Evolutionary conservation across 225 moss, liverwort and hornwort genomes (phyloP), one percentile per base, ranked within the genome.

Genomic region (Anthoceros angustus): DNA sequence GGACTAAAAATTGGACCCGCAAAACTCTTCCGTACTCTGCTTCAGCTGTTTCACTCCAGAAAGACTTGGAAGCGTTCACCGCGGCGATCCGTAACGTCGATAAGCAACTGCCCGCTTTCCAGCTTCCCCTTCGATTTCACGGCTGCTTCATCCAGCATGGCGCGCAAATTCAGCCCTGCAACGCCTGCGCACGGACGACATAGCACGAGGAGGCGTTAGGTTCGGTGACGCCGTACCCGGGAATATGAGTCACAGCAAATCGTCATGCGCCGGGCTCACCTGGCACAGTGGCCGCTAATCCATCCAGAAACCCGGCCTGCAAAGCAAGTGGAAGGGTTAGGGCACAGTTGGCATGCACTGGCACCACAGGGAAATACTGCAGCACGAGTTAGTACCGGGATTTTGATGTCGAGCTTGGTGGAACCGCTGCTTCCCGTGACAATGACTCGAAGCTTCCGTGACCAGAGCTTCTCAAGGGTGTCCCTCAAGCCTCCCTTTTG

Each of bases 221-320:
- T 32, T 42, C 26, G 5, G 41, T 41, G 41, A 3, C 5, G 5
- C 42, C 14, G 40, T 12, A 39, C 0, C 40, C 25, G 15, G 40
- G 8, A 8, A 39, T 41, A n/a, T n/a, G n/a, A n/a, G n/a, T n/a
- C n/a, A n/a, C n/a, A n/a, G 25, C 20, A 5, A 12, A 8, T 42
- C 11, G 2, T 39, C 2, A 16, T 66, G 14, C 6, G 42, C 2
- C 40, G 3, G 18, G 38, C 64, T 64, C 60, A 95, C 94, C 94
- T 68, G 89, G 95, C 74, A 98, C 77, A 26, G 85, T 81, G 43
- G 72, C 86, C 41, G 88, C 82, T 66, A 92, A 67, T 49, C 88
- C 92, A 72, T 98, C 87, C 45, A 98, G 25, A 70, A 98, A 92
- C 4, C 95, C 91, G 75, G 92, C 90, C 94, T 95, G 90, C 76